phyloP scores from a whole-genome alignment of 441 rosid genomes.

The Populus hybrid region DNA sequence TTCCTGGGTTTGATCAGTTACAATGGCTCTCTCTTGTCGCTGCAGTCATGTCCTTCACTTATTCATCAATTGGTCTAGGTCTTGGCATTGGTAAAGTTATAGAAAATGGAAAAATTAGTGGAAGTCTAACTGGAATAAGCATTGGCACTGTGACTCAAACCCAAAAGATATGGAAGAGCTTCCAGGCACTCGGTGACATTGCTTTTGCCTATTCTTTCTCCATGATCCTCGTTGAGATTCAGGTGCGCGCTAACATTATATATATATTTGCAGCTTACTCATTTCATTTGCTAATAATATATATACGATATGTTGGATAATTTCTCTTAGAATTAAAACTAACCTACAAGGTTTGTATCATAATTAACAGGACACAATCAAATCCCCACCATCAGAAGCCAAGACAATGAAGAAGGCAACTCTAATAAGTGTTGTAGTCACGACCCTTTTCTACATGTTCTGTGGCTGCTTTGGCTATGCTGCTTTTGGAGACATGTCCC shows the following conservation, averaged over 20 bases:
- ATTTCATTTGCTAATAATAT: not conserved
- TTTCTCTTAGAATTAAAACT: not conserved
- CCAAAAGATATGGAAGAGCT: too few species aligned
- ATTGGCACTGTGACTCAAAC: too few species aligned
- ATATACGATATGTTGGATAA: not conserved
- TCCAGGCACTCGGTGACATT: too few species aligned
- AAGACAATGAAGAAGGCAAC: conserved; percentile 81
- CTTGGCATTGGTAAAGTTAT: too few species aligned
- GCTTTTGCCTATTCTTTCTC: too few species aligned
- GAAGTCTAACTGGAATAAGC: too few species aligned
- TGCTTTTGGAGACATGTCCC: conserved; percentile 74
- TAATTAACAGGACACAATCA: conserved; percentile 58
- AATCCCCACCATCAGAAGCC: conserved; percentile 70
- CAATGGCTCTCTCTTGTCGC: too few species aligned
- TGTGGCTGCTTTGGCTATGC: conserved; percentile 59
- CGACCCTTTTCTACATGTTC: conserved; percentile 54
- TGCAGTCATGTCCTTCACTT: too few species aligned
- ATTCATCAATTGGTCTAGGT: too few species aligned
- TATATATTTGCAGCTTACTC: not conserved
- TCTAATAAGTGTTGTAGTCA: conserved; percentile 52
- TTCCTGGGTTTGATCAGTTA: too few species aligned
- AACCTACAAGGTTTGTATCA: not conserved
- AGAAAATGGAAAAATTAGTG: too few species aligned
- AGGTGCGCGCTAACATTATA: conserved; percentile 30
- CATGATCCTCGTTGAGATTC: conserved; percentile 21